Evolutionary conservation across 192 early-diverging fungal genomes (phyloP).

Genomic region (Gigaspora rosea): DNA sequence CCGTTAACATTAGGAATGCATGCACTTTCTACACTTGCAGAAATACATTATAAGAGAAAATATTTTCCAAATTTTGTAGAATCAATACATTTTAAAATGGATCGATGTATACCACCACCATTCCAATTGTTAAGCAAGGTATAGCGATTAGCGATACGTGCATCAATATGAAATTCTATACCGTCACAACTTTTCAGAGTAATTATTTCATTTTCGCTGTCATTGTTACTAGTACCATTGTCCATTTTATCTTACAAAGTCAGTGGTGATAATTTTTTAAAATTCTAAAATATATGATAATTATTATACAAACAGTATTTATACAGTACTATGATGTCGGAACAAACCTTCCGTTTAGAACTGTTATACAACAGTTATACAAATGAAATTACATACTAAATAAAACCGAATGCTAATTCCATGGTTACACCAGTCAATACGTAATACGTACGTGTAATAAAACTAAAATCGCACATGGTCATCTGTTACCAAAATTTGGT

Average conservation of each 20-base stretch:
- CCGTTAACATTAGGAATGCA: constrained; percentile 70
- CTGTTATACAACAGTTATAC: no score
- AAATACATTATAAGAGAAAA: neutral
- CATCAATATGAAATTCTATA: constrained; percentile 61
- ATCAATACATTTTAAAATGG: neutral
- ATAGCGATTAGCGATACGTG: constrained; percentile 68
- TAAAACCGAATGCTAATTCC: no score
- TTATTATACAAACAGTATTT: no score
- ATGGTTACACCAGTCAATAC: no score
- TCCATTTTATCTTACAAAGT: neutral
- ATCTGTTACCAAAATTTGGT: no score
- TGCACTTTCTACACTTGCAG: neutral
- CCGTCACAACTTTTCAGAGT: constrained; percentile 68
- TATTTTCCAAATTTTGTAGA: neutral
- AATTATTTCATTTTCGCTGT: constrained; percentile 29
- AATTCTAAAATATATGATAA: no score
- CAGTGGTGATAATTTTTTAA: no score
- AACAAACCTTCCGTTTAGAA: no score
- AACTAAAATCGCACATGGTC: no score
- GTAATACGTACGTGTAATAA: no score
- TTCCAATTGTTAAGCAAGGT: constrained; percentile 80
- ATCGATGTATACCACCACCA: constrained; percentile 40
- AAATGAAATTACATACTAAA: no score
- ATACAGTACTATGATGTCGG: no score
- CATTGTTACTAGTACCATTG: neutral